Evolutionary conservation across 2,329 filamentous ascomycete genomes (phyloP), one percentile per base, ranked within the genome.

Genomic region (Pezizomycotina sp.): DNA sequence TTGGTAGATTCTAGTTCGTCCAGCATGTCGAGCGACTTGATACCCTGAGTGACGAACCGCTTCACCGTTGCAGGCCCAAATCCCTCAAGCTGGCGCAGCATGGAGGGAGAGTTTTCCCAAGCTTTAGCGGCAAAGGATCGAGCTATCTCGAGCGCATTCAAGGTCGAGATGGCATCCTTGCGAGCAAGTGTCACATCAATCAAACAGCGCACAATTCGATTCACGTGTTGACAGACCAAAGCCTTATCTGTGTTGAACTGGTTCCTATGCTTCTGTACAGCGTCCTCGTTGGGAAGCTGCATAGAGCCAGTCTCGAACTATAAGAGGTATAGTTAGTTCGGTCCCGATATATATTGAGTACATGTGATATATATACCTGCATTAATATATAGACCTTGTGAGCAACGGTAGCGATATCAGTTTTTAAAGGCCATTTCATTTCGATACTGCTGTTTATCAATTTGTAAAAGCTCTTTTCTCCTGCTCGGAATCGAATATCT

Each of bases 101-200:
- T 79, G 14, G 77, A 63, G 0, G 79, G 70, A 2, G 74, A 78
- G 21, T 77, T 73, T 51, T 98, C 89, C 89, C 84, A 92, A 1
- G 66, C 66, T 41, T 68, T 69, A 2, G 83, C 78, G 14, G 71
- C 68, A 33, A 95, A 60, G 46, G 80, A 82, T 38, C 86, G 68
- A 30, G 77, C 68, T 4, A 95, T 65, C 51, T 86, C 77, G 2
- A 95, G 64, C 4, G 77, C 77, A 43, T 74, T 72, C 18, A 68
- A 68, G 2, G 72, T 65, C 2, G 76, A 68, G 4, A 71, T 56
- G 0, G 79, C 74, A 53, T 95, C 82, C 55, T 62, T 60, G 51
- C 57, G 50, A 14, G 59, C 54, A 5, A 74, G 57, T 35, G 78
- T 73, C 48, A 79, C 86, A 48, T 89, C 78, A 26, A 82, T 67